Evolutionary conservation across 495 filamentous ascomycete species (phyloP).

Genomic region (Lasiosphaeris hirsuta): DNA sequence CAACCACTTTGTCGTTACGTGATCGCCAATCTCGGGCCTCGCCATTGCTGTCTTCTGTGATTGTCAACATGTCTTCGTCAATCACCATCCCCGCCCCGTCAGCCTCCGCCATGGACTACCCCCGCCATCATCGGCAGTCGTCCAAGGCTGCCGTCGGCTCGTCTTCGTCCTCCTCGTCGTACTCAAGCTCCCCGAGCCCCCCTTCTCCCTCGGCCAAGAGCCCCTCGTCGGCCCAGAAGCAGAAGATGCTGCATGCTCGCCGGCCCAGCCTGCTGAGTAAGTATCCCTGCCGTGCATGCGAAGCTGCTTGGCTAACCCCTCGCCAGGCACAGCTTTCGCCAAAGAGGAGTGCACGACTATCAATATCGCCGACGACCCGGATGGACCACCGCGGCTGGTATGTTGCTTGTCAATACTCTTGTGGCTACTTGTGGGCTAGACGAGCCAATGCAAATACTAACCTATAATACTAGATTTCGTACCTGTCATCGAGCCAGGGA

Average conservation of each 20-base stretch:
- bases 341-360: conserved; percentile 66
- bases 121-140: conserved; percentile 34
- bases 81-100: conserved; percentile 49
- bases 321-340: conserved; percentile 56
- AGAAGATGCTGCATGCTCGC: conserved; percentile 45
- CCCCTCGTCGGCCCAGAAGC: conserved; percentile 36
- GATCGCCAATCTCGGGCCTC: neutral
- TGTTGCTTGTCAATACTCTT: conserved; percentile 20
- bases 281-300: conserved; percentile 18
- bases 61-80: conserved; percentile 47
- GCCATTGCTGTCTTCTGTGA: neutral
- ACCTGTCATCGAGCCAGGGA: conserved; percentile 64
- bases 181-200: conserved; percentile 50
- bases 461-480: conserved; percentile 55
- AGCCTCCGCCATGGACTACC: conserved; percentile 28
- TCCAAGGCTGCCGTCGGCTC: conserved; percentile 42
- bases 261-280: conserved; percentile 54
- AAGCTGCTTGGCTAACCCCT: conserved; percentile 9
- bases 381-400: conserved; percentile 61
- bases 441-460: conserved; percentile 2
- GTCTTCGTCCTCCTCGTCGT: conserved; percentile 51
- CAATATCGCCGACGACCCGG: conserved; percentile 61
- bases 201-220: conserved; percentile 32
- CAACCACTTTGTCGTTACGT: neutral
- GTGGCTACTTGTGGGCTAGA: neutral